Percentiles rank a stretch among this genome's conserved stretches.
Evolutionary conservation across 345 rosid genomes (phyloP).

Genomic region (Psidium guajava): DNA sequence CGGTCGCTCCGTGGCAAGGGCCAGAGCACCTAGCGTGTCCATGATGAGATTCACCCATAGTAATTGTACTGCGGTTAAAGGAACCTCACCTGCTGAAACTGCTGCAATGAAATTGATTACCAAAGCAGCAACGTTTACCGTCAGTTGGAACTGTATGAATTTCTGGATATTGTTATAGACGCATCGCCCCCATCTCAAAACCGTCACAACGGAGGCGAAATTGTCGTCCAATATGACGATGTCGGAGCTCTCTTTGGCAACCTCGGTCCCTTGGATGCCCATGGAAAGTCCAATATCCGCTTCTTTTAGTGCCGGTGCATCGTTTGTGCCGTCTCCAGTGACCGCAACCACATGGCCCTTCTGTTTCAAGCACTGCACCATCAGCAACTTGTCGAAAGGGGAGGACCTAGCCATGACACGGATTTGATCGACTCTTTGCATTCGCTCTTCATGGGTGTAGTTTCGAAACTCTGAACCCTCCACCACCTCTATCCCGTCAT

Average conservation of each 20-base stretch:
- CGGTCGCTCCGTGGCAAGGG: slow-evolving; percentile 63
- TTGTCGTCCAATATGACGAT: slow-evolving; percentile 70
- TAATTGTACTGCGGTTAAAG: slow-evolving; percentile 63
- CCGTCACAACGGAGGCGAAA: slow-evolving; percentile 55
- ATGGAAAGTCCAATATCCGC: slow-evolving; percentile 72
- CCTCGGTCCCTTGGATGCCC: slow-evolving; percentile 80
- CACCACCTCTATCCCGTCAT: slow-evolving; percentile 23
- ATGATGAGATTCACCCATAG: slow-evolving; percentile 76
- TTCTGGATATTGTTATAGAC: slow-evolving; percentile 76
- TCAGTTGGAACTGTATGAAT: slow-evolving; percentile 76
- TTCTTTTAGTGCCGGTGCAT: slow-evolving; percentile 72
- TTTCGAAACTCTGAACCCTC: slow-evolving; percentile 54
- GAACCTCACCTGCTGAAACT: slow-evolving; percentile 69
- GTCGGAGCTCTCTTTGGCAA: slow-evolving; percentile 75
- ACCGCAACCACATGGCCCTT: slow-evolving; percentile 71
- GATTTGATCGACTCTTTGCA: slow-evolving; percentile 40
- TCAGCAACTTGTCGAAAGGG: slow-evolving; percentile 60
- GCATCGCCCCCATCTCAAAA: slow-evolving; percentile 76
- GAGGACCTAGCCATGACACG: slow-evolving; percentile 85
- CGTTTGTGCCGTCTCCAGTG: slow-evolving; percentile 68
- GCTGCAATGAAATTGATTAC: slow-evolving; percentile 73
- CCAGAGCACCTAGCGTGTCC: slow-evolving; percentile 74
- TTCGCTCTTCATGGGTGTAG: slow-evolving; percentile 26
- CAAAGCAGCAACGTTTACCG: slow-evolving; percentile 59
- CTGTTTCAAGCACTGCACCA: slow-evolving; percentile 64